Conservation (phyloP, 1,284 basidiomycete species). For the Sanghuangporus sanghuang region DNA sequence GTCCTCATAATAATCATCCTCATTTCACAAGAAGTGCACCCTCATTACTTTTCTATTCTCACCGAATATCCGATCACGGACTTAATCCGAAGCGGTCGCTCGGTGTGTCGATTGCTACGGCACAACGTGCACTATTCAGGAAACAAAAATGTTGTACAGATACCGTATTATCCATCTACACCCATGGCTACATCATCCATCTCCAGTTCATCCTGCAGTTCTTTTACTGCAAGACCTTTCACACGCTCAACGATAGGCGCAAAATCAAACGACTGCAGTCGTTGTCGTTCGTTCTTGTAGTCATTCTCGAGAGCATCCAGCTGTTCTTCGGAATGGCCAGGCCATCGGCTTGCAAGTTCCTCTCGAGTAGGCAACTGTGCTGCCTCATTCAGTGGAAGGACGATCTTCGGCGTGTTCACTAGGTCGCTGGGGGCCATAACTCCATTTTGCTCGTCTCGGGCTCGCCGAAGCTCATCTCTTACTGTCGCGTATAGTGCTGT, state of each 20-base stretch:
- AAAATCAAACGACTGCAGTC: conserved; percentile 49
- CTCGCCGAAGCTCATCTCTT: conserved; percentile 34
- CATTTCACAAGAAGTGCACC: not conserved
- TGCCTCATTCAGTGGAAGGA: conserved; percentile 49
- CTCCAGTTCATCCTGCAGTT: conserved; percentile 15
- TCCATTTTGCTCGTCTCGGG: not conserved
- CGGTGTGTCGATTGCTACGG: not conserved
- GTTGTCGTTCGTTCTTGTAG: conserved; percentile 53
- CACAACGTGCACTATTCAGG: not conserved
- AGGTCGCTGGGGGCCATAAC: conserved; percentile 23
- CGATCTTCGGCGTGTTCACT: conserved; percentile 40
- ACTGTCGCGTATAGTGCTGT: conserved; percentile 70
- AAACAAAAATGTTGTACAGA: not conserved
- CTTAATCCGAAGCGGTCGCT: not conserved
- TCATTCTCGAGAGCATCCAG: conserved; percentile 51
- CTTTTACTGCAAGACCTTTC: conserved; percentile 45
- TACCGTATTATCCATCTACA: not conserved
- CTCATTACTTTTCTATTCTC: not conserved
- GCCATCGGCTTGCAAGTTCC: conserved; percentile 64
- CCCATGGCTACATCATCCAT: conserved; percentile 6
- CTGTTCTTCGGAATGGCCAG: conserved; percentile 60
- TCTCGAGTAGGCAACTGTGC: conserved; percentile 46
- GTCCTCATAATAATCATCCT: not conserved
- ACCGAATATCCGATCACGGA: conserved; percentile 7
- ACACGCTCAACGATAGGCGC: conserved; percentile 56